phyloP scores from a whole-genome alignment of 176 grass and related monocot genomes.

The Juncus inflexus region DNA sequence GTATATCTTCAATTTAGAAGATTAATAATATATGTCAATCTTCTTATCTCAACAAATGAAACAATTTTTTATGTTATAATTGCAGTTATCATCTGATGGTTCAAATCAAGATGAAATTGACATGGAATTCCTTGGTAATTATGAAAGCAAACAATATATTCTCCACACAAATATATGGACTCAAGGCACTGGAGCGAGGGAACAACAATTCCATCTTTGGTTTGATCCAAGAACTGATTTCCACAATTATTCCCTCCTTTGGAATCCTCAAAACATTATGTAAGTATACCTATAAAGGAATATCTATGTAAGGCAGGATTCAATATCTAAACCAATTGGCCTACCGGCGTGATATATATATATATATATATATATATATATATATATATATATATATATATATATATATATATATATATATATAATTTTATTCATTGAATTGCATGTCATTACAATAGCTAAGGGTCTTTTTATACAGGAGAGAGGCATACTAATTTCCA shows the following conservation, averaged over 20 bases:
- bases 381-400: too few species aligned
- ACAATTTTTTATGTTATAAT: not conserved
- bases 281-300: not conserved
- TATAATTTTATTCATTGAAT: too few species aligned
- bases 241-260: conserved; percentile 39
- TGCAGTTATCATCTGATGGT: conserved; percentile 11
- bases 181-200: conserved; percentile 15
- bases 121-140: conserved; percentile 36
- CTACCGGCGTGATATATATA: too few species aligned
- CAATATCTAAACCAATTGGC: not conserved
- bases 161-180: conserved; percentile 36
- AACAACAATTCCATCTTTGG: conserved; percentile 36
- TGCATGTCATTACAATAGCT: too few species aligned
- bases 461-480: too few species aligned
- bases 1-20: too few species aligned
- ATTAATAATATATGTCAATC: too few species aligned
- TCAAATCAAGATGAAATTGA: conserved; percentile 31
- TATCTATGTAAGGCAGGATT: not conserved
- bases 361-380: too few species aligned
- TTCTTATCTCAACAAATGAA: too few species aligned
- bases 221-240: conserved; percentile 27
- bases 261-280: conserved; percentile 32
- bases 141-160: conserved; percentile 25
- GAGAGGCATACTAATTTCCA: too few species aligned
- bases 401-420: too few species aligned